A percentile compares a stretch with the other conserved stretches of the same genome.
Evolutionary conservation across 345 rosid genomes (phyloP).

Genomic region (Citrus medica): DNA sequence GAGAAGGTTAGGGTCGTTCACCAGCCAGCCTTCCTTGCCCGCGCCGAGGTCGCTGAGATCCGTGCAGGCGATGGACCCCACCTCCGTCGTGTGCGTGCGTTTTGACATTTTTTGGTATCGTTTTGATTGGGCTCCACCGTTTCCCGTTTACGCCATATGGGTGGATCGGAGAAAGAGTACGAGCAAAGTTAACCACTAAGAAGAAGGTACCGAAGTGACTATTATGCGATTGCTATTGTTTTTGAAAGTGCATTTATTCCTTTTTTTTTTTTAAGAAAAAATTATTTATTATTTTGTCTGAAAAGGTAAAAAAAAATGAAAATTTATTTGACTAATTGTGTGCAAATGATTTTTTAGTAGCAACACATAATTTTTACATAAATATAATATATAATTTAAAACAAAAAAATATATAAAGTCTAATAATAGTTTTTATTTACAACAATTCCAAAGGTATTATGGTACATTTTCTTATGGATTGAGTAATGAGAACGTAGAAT

Average conservation of each 20-base stretch:
- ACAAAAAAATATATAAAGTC: too few species aligned
- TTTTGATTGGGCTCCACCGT: background rate
- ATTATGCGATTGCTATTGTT: background rate
- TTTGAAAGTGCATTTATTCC: too few species aligned
- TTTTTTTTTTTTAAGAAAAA: too few species aligned
- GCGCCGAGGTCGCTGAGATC: constrained; percentile 83
- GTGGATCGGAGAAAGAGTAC: constrained; percentile 1
- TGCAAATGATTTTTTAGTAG: too few species aligned
- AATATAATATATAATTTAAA: too few species aligned
- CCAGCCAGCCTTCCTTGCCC: constrained; percentile 94
- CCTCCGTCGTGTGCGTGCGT: constrained; percentile 66
- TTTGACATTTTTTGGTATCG: constrained; percentile 40
- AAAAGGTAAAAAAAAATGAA: too few species aligned
- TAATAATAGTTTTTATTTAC: too few species aligned
- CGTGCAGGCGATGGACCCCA: constrained; percentile 83
- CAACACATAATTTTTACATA: too few species aligned
- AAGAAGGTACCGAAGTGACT: background rate
- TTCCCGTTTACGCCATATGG: background rate
- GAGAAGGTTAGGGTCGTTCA: constrained; percentile 50
- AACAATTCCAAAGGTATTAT: too few species aligned
- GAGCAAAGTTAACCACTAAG: background rate
- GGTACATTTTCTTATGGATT: too few species aligned
- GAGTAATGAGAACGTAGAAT: accelerated
- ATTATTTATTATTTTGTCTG: too few species aligned
- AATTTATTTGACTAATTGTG: too few species aligned